These are phyloP conservation scores for Candida anglica DNA, from an alignment of 805 yeast genomes.

Conservation along the genomic window DNA sequence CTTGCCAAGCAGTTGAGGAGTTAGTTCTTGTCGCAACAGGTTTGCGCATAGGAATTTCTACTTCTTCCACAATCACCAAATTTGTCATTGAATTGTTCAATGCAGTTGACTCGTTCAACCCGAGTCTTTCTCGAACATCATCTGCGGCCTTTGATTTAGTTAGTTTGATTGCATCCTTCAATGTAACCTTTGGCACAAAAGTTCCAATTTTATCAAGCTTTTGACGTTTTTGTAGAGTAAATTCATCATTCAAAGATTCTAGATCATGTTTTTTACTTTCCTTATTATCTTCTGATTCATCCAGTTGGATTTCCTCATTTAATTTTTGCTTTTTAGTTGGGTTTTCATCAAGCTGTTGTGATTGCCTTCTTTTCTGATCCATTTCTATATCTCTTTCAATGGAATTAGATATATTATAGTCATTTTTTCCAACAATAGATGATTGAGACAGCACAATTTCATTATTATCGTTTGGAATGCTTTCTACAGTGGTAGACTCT, in stretches of 20 bases:
- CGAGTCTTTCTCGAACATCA: conserved; percentile 21
- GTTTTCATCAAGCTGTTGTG: not conserved
- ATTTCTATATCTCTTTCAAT: no score
- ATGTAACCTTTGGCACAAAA: conserved; percentile 13
- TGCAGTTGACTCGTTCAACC: conserved; percentile 13
- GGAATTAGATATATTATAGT: no score
- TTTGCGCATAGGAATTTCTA: conserved; percentile 15
- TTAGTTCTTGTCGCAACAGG: conserved; percentile 1
- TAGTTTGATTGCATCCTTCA: conserved; percentile 25
- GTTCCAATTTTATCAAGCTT: conserved; percentile 4
- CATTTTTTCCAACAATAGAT: no score
- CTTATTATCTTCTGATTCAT: no score
- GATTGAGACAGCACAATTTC: not conserved
- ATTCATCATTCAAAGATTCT: not conserved
- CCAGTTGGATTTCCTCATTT: no score
- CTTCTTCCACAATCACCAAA: conserved; percentile 28
- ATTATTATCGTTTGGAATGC: not conserved
- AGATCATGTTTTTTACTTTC: not conserved
- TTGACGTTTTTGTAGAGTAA: not conserved
- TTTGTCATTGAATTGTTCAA: conserved; percentile 14
- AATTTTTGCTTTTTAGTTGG: not conserved
- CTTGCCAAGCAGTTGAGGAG: conserved; percentile 3
- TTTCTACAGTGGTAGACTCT: not conserved
- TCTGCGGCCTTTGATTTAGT: conserved; percentile 20
- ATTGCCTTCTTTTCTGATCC: not conserved